Conservation (phyloP, 1,139 yeast genomes). For the Yamadazyma sp. region DNA sequence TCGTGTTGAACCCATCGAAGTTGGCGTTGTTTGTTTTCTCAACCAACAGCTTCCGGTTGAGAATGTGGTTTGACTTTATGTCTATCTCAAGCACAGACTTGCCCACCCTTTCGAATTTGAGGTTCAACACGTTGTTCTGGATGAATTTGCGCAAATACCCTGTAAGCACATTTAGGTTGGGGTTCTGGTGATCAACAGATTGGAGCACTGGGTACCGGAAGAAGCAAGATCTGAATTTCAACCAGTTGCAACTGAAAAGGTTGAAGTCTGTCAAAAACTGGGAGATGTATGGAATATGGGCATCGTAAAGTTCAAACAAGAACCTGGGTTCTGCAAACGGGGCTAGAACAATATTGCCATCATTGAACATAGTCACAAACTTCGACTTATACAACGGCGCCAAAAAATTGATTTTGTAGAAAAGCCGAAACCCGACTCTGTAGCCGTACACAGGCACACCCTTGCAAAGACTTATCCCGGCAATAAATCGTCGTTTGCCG, state of each 20-base stretch:
- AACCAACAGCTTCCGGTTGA: constrained; percentile 49
- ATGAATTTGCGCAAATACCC: constrained; percentile 20
- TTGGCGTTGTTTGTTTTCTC: constrained; percentile 53
- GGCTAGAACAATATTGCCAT: constrained; percentile 36
- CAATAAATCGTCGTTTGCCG: constrained; percentile 33
- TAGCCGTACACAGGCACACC: constrained; percentile 87
- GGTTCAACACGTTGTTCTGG: constrained; percentile 25
- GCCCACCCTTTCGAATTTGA: constrained; percentile 52
- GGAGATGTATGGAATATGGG: constrained; percentile 73
- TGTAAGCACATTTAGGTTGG: constrained; percentile 11
- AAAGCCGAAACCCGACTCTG: constrained; percentile 60
- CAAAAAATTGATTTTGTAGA: constrained; percentile 66
- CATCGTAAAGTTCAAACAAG: constrained; percentile 49
- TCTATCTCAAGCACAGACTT: constrained; percentile 70
- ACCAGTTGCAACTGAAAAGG: constrained; percentile 81
- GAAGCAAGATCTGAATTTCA: constrained; percentile 37
- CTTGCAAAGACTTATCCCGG: constrained; percentile 66
- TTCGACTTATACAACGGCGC: constrained; percentile 63
- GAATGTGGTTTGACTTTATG: constrained; percentile 54
- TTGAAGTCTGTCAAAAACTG: constrained; percentile 86
- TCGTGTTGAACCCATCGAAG: constrained; percentile 32
- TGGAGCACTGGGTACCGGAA: constrained; percentile 42
- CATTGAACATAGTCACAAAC: constrained; percentile 59
- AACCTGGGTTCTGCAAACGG: constrained; percentile 10
- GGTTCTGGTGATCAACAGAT: background rate